Conservation (phyloP, 192 early-diverging fungal species). For the Irineochytrium annulatum region DNA sequence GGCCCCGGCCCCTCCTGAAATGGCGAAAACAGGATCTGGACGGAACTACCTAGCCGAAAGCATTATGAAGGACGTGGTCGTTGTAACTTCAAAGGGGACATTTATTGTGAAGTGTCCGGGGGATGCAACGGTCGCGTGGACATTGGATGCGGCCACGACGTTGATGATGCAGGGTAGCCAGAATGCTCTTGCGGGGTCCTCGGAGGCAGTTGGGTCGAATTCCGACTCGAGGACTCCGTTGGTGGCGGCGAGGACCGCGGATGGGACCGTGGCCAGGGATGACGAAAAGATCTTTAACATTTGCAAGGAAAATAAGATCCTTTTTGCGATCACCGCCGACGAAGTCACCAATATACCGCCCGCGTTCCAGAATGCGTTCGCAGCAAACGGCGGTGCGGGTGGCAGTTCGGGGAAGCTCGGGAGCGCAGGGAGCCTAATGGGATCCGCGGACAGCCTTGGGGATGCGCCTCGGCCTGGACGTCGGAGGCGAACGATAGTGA, state of each 20-base stretch:
- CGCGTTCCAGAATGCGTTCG: conserved; percentile 23
- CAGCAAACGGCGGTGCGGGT: background rate
- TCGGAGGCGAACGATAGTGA: background rate
- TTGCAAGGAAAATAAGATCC: conserved; percentile 34
- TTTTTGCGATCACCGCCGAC: conserved; percentile 27
- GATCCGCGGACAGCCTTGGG: background rate
- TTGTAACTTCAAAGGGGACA: conserved; percentile 23
- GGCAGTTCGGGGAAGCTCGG: background rate
- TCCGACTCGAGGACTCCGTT: conserved; percentile 21
- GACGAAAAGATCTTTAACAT: conserved; percentile 30
- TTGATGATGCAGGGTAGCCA: conserved; percentile 14
- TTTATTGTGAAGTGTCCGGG: conserved; percentile 17
- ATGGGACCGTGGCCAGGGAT: conserved; percentile 21
- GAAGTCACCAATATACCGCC: conserved; percentile 26
- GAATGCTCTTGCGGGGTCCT: background rate
- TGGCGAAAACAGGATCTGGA: background rate
- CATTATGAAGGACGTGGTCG: conserved; percentile 23
- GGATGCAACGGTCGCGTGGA: conserved; percentile 20
- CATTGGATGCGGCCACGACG: conserved; percentile 18
- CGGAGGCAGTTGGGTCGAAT: no score
- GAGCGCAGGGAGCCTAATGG: conserved; percentile 6
- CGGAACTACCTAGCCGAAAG: conserved; percentile 2
- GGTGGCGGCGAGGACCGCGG: conserved; percentile 29
- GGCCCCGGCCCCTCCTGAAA: background rate
- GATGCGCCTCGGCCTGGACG: background rate